Evolutionary conservation across 2,329 filamentous ascomycete genomes (phyloP).

Genomic region (Diaporthe australafricana): DNA sequence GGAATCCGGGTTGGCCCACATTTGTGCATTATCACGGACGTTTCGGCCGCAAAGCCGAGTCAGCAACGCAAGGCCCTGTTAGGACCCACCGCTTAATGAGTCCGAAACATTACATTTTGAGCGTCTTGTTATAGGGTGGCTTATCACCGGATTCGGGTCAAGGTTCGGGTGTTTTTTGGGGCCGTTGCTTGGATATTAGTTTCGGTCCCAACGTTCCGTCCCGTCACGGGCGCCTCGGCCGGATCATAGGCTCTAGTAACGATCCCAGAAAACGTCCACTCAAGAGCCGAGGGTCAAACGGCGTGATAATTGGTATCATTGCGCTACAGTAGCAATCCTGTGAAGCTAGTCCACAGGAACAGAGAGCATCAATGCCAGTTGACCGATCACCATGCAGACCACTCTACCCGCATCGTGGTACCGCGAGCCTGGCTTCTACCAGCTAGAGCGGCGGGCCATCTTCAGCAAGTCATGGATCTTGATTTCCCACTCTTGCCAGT

Average conservation of each 20-base stretch:
- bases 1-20: background rate
- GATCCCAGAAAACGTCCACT: background rate
- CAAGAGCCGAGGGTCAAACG: background rate
- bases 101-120: background rate
- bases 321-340: background rate
- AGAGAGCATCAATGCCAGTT: background rate
- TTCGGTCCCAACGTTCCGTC: too few relatives aligned
- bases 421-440: constrained; percentile 53
- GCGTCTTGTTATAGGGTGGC: background rate
- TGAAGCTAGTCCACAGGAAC: background rate
- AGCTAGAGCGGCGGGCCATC: constrained; percentile 57
- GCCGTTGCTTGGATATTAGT: background rate
- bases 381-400: background rate
- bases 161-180: background rate
- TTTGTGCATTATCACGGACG: background rate
- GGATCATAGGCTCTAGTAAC: background rate
- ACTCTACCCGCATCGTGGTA: constrained; percentile 56
- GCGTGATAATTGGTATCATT: background rate
- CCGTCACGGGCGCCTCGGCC: background rate
- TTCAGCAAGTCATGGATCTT: constrained; percentile 54
- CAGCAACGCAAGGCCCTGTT: background rate
- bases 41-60: constrained; percentile 1
- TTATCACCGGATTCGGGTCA: background rate
- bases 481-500: constrained; percentile 48
- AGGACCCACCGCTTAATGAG: background rate